These are phyloP conservation scores for Camelina laxa DNA, from an alignment of 345 rosid species.

Conservation along the genomic window DNA sequence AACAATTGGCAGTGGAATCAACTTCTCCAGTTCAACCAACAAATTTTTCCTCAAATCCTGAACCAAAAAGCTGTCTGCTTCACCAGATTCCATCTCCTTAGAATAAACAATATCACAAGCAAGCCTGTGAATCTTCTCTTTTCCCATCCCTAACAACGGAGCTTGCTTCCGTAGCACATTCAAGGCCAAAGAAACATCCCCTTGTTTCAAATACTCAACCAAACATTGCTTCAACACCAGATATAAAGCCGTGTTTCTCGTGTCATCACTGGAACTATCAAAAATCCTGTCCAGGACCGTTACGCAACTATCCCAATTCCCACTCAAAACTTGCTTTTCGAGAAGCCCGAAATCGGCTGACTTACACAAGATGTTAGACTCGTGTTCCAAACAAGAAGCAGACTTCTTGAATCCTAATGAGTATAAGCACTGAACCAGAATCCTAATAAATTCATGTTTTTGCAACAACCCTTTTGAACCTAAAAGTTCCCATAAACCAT, in stretches of 20 bases:
- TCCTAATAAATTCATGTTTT: conserved; percentile 67
- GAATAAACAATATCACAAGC: conserved; percentile 55
- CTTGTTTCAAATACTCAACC: conserved; percentile 63
- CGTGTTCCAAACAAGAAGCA: conserved; percentile 69
- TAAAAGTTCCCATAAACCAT: conserved; percentile 41
- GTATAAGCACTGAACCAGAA: conserved; percentile 73
- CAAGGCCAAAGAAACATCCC: conserved; percentile 64
- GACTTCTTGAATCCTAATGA: conserved; percentile 73
- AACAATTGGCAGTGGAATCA: conserved; percentile 65
- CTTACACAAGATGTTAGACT: conserved; percentile 62
- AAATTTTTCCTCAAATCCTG: conserved; percentile 54
- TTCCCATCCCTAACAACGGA: conserved; percentile 54
- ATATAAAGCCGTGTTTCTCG: conserved; percentile 60
- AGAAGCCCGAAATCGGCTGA: conserved; percentile 55
- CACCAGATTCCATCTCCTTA: conserved; percentile 54
- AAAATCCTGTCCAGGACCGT: conserved; percentile 47
- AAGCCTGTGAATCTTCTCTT: conserved; percentile 64
- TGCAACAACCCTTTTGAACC: conserved; percentile 70
- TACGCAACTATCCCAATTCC: conserved; percentile 73
- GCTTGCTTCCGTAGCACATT: conserved; percentile 59
- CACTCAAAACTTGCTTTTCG: conserved; percentile 63
- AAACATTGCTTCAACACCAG: conserved; percentile 69
- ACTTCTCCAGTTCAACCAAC: conserved; percentile 59
- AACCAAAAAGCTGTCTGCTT: conserved; percentile 45
- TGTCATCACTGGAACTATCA: conserved; percentile 52